Conservation (phyloP, 2,329 filamentous ascomycete species). For the Leptosphaerulina australis region DNA sequence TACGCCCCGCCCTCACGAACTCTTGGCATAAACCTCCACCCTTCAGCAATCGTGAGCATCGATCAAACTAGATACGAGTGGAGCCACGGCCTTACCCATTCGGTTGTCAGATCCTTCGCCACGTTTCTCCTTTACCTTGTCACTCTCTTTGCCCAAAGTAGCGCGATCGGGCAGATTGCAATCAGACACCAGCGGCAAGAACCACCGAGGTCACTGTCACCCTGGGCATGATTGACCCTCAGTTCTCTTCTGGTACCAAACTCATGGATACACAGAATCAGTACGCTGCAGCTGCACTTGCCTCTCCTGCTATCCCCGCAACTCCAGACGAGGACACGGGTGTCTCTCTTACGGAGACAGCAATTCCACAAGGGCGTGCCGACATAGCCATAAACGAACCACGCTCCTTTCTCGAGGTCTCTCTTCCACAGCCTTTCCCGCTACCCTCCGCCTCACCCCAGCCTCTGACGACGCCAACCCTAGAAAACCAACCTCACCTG, state of each 20-base stretch:
- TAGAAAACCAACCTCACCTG: conserved; percentile 35
- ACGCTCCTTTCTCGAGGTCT: conserved; percentile 37
- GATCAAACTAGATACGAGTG: conserved; percentile 20
- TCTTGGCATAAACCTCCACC: conserved; percentile 15
- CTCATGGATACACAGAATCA: conserved; percentile 16
- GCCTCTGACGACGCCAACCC: conserved; percentile 33
- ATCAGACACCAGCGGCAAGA: conserved; percentile 17
- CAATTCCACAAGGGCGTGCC: conserved; percentile 16
- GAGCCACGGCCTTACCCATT: conserved; percentile 31
- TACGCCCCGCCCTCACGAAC: conserved; percentile 17
- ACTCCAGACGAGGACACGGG: conserved; percentile 30
- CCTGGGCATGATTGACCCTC: conserved; percentile 25
- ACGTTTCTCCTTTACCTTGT: conserved; percentile 30
- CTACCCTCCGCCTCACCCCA: conserved; percentile 31
- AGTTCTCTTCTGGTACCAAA: conserved; percentile 13
- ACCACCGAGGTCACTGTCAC: conserved; percentile 6
- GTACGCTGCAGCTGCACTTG: conserved; percentile 19
- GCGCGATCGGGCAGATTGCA: conserved; percentile 21
- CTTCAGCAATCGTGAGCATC: conserved; percentile 14
- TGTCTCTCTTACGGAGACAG: conserved; percentile 21
- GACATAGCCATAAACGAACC: conserved; percentile 19
- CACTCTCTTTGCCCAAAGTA: conserved; percentile 21
- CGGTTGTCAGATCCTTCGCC: conserved; percentile 32
- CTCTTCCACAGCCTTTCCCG: conserved; percentile 39
- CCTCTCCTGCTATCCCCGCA: conserved; percentile 26